Evolutionary conservation across 805 yeast genomes (phyloP).

Genomic region (Lachancea dasiensis): DNA sequence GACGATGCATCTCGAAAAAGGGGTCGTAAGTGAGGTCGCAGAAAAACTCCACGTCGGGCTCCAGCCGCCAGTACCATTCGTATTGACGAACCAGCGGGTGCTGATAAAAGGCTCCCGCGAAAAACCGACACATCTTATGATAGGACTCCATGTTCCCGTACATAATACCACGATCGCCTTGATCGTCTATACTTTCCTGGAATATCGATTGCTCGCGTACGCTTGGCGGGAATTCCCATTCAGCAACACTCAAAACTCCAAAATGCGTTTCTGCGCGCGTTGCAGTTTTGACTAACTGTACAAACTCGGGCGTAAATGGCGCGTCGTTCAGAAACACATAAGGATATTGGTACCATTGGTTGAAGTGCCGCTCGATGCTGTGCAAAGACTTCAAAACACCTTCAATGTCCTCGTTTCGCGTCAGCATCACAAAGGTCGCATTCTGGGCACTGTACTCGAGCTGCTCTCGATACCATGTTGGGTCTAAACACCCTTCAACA

Average conservation of each 20-base stretch:
- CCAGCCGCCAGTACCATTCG: constrained; percentile 96
- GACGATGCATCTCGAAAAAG: constrained; percentile 67
- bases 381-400: constrained; percentile 72
- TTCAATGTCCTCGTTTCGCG: constrained; percentile 71
- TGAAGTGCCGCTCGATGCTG: constrained; percentile 80
- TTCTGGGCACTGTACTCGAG: constrained; percentile 46
- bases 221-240: constrained; percentile 64
- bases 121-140: constrained; percentile 94
- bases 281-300: constrained; percentile 40
- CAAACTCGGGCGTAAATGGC: constrained; percentile 62
- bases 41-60: constrained; percentile 83
- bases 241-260: constrained; percentile 51
- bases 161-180: constrained; percentile 78
- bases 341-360: constrained; percentile 91
- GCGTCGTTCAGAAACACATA: constrained; percentile 86
- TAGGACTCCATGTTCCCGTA: constrained; percentile 80
- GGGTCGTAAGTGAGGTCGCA: constrained; percentile 94
- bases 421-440: constrained; percentile 80
- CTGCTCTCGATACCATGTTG: constrained; percentile 28
- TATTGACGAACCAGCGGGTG: constrained; percentile 65
- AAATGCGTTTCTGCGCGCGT: constrained; percentile 64
- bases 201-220: constrained; percentile 27
- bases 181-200: constrained; percentile 55
- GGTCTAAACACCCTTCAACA: constrained; percentile 51
- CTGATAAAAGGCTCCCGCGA: constrained; percentile 74